Evolutionary conservation across 1,284 basidiomycete species (phyloP), one percentile per base, ranked within the genome.

Genomic region (Marasmius oreades): DNA sequence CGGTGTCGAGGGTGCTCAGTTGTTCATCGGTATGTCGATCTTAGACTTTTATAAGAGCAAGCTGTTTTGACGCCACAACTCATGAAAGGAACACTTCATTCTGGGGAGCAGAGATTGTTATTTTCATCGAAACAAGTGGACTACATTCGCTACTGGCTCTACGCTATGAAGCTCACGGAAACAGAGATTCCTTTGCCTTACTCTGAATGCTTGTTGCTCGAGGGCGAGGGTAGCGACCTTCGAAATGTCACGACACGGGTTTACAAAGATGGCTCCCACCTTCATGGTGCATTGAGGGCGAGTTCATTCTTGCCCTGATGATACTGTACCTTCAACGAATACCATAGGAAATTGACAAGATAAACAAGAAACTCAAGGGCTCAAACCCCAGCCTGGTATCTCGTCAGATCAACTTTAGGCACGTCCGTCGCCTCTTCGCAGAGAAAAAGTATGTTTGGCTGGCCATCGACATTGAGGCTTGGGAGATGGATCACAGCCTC

Each of bases 41-140:
- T 37, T 31, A 3, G 5, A 10, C 23, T 39, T 24, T 46, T 11
- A 20, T 26, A 18, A 22, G 28, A 23, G 26, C 16, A 8, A 28
- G 7, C 26, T 51, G 23, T 52, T 48, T 22, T 1, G 31, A 18
- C 28, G 36, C 36, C 48, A 10, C 39, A 7, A 18, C 11, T n/a
- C n/a, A n/a, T n/a, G 5, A 37, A 51, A 77, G 86, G 82, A 3
- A 88, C 81, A 0, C 77, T 90, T 54, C 72, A 76, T 51, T 82
- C 78, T 55, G 86, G 88, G 63, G 81, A 88, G 70, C 78, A 82
- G 1, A 81, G 88, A 12, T 77, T 94, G 12, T 73, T 92, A 53
- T 90, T 93, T 66, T 88, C 89, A 7, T 89, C 89, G 11, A 82
- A 81, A 6, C 93, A 95, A 72, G 76, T 95, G 58, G 88, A 93